Conservation (phyloP, 495 filamentous ascomycete species). For the Aspergillus kassunensis region DNA sequence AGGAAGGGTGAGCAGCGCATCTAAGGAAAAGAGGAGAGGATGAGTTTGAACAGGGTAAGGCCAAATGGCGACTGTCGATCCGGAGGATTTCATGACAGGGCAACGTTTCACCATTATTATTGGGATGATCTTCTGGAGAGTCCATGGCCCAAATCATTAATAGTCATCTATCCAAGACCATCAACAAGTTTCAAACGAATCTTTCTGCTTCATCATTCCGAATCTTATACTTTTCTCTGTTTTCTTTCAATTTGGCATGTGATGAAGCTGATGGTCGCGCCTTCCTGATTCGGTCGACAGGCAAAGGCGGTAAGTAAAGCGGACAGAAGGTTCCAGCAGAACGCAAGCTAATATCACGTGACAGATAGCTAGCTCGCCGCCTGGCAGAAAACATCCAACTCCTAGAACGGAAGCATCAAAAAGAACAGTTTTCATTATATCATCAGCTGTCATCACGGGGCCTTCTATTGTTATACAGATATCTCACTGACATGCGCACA, state of each 20-base stretch:
- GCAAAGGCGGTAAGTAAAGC: neutral
- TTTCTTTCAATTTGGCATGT: neutral
- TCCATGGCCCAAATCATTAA: neutral
- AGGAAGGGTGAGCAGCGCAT: neutral
- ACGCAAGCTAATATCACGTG: neutral
- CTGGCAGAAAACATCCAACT: conserved; percentile 3
- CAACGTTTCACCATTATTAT: conserved; percentile 11
- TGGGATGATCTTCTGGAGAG: neutral
- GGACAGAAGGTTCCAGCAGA: neutral
- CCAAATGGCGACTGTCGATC: conserved; percentile 16
- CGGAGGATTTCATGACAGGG: neutral
- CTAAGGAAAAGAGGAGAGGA: neutral
- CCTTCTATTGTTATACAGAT: neutral
- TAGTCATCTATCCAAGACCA: neutral
- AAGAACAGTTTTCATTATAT: neutral
- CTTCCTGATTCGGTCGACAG: no score
- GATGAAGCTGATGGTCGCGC: no score
- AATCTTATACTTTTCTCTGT: no score
- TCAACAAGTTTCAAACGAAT: no score
- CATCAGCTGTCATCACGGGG: neutral
- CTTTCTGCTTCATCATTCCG: no score
- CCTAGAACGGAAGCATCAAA: neutral
- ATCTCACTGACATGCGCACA: no score
- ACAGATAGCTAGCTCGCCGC: neutral
- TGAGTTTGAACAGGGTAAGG: conserved; percentile 2